phyloP scores from a whole-genome alignment of 2,329 filamentous ascomycete species.

The Plectosphaerella cucumerina region DNA sequence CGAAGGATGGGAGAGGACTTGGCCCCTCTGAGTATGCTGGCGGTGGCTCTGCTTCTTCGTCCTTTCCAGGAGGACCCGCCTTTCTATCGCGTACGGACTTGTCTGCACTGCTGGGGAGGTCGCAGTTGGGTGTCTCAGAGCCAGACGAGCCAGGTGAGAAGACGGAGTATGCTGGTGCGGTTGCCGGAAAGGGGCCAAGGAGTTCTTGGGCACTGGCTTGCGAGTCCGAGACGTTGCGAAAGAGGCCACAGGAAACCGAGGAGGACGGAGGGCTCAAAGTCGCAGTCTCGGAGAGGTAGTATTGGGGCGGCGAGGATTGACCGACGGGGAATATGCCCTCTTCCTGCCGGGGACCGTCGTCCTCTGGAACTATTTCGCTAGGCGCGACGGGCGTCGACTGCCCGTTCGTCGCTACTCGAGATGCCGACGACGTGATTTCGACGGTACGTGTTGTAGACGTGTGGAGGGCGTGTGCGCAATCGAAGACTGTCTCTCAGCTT shows the following conservation, averaged over 20 bases:
- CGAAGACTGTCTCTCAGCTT: no score
- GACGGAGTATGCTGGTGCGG: conserved; percentile 54
- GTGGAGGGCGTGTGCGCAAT: no score
- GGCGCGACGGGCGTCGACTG: conserved; percentile 37
- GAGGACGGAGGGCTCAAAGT: conserved; percentile 39
- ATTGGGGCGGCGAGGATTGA: conserved; percentile 55
- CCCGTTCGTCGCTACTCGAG: conserved; percentile 38
- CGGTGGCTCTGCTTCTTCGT: conserved; percentile 83
- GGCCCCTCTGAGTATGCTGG: conserved; percentile 94
- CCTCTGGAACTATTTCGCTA: conserved; percentile 4
- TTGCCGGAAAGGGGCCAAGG: conserved; percentile 8
- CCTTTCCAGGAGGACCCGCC: conserved; percentile 68
- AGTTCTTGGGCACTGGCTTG: conserved; percentile 3
- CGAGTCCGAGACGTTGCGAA: conserved; percentile 29
- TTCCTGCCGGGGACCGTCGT: conserved; percentile 1
- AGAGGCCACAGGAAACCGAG: conserved; percentile 53
- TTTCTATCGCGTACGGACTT: conserved; percentile 88
- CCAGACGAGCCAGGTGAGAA: conserved; percentile 33
- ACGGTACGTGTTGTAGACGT: conserved; percentile 3
- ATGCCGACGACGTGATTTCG: conserved; percentile 45
- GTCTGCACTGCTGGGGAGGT: conserved; percentile 49
- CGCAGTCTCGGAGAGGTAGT: conserved; percentile 52
- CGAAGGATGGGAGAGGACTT: conserved; percentile 87
- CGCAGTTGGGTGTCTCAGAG: conserved; percentile 28
- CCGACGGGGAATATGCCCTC: conserved; percentile 22